phyloP scores from a whole-genome alignment of 1,284 basidiomycete genomes.

The Papiliotrema terrestris region DNA sequence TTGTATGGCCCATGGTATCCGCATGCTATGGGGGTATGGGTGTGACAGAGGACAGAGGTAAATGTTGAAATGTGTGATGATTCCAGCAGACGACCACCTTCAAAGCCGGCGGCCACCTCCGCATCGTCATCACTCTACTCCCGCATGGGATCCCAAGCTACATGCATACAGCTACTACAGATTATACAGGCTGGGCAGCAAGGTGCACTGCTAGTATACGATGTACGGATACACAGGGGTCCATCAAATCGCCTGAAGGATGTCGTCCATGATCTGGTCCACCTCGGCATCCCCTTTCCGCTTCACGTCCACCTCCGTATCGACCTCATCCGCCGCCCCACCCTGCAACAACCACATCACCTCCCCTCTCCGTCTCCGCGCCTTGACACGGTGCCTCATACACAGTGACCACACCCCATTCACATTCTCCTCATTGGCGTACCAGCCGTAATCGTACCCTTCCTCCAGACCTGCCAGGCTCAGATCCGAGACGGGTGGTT shows the following conservation, averaged over 20 bases:
- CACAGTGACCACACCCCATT: slow-evolving; percentile 27
- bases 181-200: too few species aligned
- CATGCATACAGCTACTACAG: too few species aligned
- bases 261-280: slow-evolving; percentile 24
- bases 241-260: slow-evolving; percentile 11
- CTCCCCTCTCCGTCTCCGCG: slow-evolving; percentile 24
- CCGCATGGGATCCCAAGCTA: too few species aligned
- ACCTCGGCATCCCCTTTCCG: slow-evolving; percentile 10
- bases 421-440: slow-evolving; percentile 31
- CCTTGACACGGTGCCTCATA: slow-evolving; percentile 30
- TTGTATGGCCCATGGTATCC: too few species aligned
- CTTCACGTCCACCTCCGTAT: neutral
- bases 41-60: too few species aligned
- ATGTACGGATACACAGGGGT: too few species aligned
- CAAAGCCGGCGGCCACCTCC: too few species aligned
- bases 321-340: slow-evolving; percentile 14
- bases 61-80: too few species aligned
- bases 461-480: neutral
- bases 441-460: slow-evolving; percentile 23
- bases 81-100: too few species aligned
- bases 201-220: too few species aligned
- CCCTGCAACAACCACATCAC: slow-evolving; percentile 35
- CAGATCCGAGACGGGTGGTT: slow-evolving; percentile 14
- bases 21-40: too few species aligned
- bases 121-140: too few species aligned